Conservation (phyloP, 2,329 filamentous ascomycete genomes). For the Monosporascus sp. region DNA sequence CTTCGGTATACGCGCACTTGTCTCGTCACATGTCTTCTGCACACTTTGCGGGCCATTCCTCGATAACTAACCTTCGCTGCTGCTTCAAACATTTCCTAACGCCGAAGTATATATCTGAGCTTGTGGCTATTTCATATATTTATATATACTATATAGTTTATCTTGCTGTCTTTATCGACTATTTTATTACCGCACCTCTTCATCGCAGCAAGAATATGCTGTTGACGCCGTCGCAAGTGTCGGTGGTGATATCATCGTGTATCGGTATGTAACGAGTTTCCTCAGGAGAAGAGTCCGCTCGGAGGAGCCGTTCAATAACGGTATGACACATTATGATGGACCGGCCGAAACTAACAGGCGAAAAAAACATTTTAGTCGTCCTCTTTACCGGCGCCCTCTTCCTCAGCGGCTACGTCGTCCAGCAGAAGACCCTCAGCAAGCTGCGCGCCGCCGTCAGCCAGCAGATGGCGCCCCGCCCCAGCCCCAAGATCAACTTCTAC, state of each 20-base stretch:
- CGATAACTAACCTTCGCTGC: no score
- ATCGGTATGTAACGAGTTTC: conserved; percentile 44
- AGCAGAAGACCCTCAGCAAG: conserved; percentile 77
- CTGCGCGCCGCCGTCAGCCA: conserved; percentile 68
- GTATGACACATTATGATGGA: neutral
- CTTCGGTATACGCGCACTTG: neutral
- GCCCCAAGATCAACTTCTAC: conserved; percentile 44
- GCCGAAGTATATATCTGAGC: no score
- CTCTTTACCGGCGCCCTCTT: conserved; percentile 79
- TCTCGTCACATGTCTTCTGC: no score
- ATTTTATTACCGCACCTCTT: no score
- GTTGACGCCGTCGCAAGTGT: conserved; percentile 66
- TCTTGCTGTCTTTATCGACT: no score
- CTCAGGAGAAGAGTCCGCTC: conserved; percentile 10
- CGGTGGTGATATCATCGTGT: conserved; percentile 56
- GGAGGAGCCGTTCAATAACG: neutral
- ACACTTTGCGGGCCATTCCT: no score
- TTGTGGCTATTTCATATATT: no score
- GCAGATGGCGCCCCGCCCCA: conserved; percentile 33
- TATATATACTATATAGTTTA: no score
- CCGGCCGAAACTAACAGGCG: neutral
- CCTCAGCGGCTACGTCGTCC: conserved; percentile 78
- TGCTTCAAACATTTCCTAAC: no score
- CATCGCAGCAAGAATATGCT: conserved; percentile 37
- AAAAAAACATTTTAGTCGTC: conserved; percentile 47